phyloP scores from a whole-genome alignment of 495 filamentous ascomycete species.

The Penicillium herquei region DNA sequence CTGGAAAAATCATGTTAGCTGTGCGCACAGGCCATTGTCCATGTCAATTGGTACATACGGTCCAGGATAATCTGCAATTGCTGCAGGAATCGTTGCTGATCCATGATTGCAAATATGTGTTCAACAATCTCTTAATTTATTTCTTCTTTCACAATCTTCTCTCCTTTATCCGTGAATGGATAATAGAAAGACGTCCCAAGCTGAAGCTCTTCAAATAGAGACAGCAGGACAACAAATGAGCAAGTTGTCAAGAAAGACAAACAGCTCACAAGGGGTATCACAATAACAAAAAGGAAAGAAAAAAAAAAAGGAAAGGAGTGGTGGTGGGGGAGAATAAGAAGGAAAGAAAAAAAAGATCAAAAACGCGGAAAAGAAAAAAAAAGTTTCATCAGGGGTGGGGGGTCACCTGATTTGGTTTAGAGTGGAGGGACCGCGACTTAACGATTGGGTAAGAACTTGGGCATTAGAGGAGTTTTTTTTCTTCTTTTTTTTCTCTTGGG shows the following conservation, averaged over 20 bases:
- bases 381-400: constrained; percentile 1
- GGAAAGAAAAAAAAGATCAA: constrained; percentile 20
- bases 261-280: constrained; percentile 39
- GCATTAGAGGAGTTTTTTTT: not conserved
- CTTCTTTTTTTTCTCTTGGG: not conserved
- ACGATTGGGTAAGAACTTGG: not conserved
- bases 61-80: constrained; percentile 73
- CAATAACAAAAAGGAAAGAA: constrained; percentile 23
- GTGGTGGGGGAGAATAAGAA: constrained; percentile 17
- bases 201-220: constrained; percentile 3
- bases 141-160: not conserved
- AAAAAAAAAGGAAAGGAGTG: constrained; percentile 19
- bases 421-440: not conserved
- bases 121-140: not conserved
- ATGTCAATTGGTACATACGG: constrained; percentile 51
- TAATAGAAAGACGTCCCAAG: constrained; percentile 24
- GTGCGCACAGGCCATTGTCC: not conserved
- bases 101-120: constrained; percentile 49
- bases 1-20: constrained; percentile 14
- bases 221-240: constrained; percentile 25
- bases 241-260: constrained; percentile 35
- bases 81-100: constrained; percentile 70
- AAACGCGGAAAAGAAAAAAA: constrained; percentile 13
- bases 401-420: constrained; percentile 5
- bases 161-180: no score